Base-by-base conservation (phyloP, 2,329 filamentous ascomycete species). In the Drechslera avenae region DNA sequence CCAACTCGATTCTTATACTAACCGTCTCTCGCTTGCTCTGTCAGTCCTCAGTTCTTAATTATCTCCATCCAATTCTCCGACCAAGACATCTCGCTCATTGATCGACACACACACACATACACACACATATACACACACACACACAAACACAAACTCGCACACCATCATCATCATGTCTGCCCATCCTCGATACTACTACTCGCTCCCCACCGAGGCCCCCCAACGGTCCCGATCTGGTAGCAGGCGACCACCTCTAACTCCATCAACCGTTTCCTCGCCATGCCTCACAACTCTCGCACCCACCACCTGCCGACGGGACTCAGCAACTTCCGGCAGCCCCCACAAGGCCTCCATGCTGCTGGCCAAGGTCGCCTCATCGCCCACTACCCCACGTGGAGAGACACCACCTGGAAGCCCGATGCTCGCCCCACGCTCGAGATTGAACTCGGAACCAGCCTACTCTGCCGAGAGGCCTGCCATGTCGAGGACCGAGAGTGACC, bases 191-290 rank as follows among this genome's bases (percentile, higher is more conserved):
- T 72, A 71, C 62, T 73, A 74, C 66, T 72, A 70, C 57, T 70
- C 71, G 47, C 67, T 74, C 26, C 69, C 71, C 39, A 68, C 69
- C 21, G 70, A 69, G 48, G 63, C 70, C 50, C 69, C 72, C 30
- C 59, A 66, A 41, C 66, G 62, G 50, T 64, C 63, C 40, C 64
- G 67, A 62, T 65, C 70, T 61, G 67, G 61, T 63, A 72, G 65
- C 60, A 72, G 74, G 50, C 73, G 75, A 37, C 74, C 74, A 49
- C 75, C 76, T 65, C 69, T 78, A 49, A 77, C 75, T 42, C 75
- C 75, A 53, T 76, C 76, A 21, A 77, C 74, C 39, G 74, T 77
- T 30, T 77, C 75, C 31, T 76, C 76, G 41, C 74, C 76, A 47
- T 77, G 73, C 46, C 64, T 78, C 41, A 76, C 73, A 36, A 73